Conservation (phyloP, 345 rosid species). For the Excoecaria cochinchinensis region DNA sequence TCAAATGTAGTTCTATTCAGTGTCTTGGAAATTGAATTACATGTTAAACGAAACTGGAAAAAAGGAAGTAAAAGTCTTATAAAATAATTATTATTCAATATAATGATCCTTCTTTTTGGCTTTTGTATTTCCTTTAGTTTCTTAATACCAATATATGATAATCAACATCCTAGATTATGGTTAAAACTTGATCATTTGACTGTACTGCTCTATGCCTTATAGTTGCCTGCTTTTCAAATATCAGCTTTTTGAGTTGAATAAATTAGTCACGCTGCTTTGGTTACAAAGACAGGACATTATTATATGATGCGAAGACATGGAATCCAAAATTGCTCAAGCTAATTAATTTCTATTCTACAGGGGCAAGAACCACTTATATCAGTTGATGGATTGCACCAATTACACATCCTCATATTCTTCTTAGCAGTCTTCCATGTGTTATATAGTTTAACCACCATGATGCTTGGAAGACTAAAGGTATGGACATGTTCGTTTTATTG, state of each 20-base stretch:
- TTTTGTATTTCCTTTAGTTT: neutral
- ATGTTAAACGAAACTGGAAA: too few species aligned
- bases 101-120: neutral
- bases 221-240: neutral
- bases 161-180: neutral
- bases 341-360: conserved; percentile 40
- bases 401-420: conserved; percentile 93
- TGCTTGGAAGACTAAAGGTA: conserved; percentile 94
- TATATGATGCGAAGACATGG: conserved; percentile 1
- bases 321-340: conserved; percentile 19
- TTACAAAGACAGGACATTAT: neutral
- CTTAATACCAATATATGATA: neutral
- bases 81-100: neutral
- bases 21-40: too few species aligned
- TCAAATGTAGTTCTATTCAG: too few species aligned
- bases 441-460: conserved; percentile 76
- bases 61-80: neutral
- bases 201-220: neutral
- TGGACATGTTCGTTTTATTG: neutral
- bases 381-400: conserved; percentile 63
- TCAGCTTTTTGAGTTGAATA: neutral
- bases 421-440: conserved; percentile 80
- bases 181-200: neutral
- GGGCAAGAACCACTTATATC: conserved; percentile 75
- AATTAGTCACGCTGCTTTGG: neutral